These are phyloP conservation scores for Graphium sp. DNA, from an alignment of 2,329 filamentous ascomycete genomes.

Conservation along the genomic window DNA sequence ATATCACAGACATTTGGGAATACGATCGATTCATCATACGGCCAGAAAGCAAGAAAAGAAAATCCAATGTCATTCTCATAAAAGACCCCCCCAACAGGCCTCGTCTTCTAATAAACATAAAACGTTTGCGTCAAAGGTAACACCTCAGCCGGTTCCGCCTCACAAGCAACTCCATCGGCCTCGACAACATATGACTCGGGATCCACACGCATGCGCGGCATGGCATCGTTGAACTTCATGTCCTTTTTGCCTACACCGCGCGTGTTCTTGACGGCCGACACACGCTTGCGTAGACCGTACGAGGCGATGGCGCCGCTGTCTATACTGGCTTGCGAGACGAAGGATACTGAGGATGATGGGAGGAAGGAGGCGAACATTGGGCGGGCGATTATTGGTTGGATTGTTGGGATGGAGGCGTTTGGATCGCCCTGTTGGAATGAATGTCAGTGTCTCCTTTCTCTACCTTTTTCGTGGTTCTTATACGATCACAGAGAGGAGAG, in stretches of 20 bases:
- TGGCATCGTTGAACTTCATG: slow-evolving; percentile 77
- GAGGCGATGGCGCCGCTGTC: slow-evolving; percentile 45
- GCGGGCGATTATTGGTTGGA: slow-evolving; percentile 69
- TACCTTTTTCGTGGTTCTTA: too few species aligned
- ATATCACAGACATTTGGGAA: too few species aligned
- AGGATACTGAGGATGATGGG: slow-evolving; percentile 59
- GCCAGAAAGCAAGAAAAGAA: too few species aligned
- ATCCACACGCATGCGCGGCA: slow-evolving; percentile 81
- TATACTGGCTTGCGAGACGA: slow-evolving; percentile 63
- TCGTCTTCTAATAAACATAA: slow-evolving; percentile 48
- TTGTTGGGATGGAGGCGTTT: slow-evolving; percentile 72
- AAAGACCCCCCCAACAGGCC: not conserved
- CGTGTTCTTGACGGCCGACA: slow-evolving; percentile 67
- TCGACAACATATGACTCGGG: slow-evolving; percentile 80
- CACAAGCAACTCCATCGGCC: slow-evolving; percentile 62
- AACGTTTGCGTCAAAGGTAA: slow-evolving; percentile 65
- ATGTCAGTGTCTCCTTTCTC: too few species aligned
- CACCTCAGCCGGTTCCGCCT: slow-evolving; percentile 51
- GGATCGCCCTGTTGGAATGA: slow-evolving; percentile 59
- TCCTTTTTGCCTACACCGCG: slow-evolving; percentile 62
- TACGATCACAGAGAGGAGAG: slow-evolving; percentile 1
- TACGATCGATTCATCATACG: too few species aligned
- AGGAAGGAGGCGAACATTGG: slow-evolving; percentile 73
- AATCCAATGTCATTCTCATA: slow-evolving; percentile 2
- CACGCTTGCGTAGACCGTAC: slow-evolving; percentile 62